A percentile compares a stretch with the other conserved stretches of the same genome.
phyloP scores from a whole-genome alignment of 495 filamentous ascomycete species.

The Xylaria curta region DNA sequence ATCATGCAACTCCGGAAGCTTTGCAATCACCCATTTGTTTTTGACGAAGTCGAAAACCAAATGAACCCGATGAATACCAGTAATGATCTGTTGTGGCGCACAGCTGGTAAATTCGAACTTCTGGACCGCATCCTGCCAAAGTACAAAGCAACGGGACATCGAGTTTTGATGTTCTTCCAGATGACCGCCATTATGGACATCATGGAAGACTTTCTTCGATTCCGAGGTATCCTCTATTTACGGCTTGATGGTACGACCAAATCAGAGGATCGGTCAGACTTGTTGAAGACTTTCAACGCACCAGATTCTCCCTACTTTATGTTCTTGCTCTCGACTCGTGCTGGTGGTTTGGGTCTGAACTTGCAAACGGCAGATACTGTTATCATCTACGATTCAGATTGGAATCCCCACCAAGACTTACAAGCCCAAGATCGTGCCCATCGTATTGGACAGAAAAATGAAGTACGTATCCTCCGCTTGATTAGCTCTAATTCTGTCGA shows the following conservation, averaged over 20 bases:
- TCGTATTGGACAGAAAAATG: constrained; percentile 99
- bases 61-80: constrained; percentile 88
- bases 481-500: constrained; percentile 98
- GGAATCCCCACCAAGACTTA: constrained; percentile 99
- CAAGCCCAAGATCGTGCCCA: constrained; percentile 99
- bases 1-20: constrained; percentile 99
- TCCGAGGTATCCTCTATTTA: constrained; percentile 80
- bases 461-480: constrained; percentile 92
- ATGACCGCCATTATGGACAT: constrained; percentile 99
- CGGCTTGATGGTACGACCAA: constrained; percentile 96
- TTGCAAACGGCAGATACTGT: constrained; percentile 97
- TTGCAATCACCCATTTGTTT: constrained; percentile 99
- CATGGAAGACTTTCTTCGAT: constrained; percentile 97
- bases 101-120: constrained; percentile 95
- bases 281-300: constrained; percentile 87
- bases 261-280: constrained; percentile 92
- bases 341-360: constrained; percentile 96
- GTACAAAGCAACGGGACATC: constrained; percentile 85
- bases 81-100: constrained; percentile 95
- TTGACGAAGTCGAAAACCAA: constrained; percentile 95
- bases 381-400: constrained; percentile 99
- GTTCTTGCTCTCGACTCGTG: constrained; percentile 97
- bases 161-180: constrained; percentile 99
- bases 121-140: constrained; percentile 92
- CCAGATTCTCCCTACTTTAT: constrained; percentile 92